Conservation (phyloP, 1,139 yeast species). For the Taphrina deformans region DNA sequence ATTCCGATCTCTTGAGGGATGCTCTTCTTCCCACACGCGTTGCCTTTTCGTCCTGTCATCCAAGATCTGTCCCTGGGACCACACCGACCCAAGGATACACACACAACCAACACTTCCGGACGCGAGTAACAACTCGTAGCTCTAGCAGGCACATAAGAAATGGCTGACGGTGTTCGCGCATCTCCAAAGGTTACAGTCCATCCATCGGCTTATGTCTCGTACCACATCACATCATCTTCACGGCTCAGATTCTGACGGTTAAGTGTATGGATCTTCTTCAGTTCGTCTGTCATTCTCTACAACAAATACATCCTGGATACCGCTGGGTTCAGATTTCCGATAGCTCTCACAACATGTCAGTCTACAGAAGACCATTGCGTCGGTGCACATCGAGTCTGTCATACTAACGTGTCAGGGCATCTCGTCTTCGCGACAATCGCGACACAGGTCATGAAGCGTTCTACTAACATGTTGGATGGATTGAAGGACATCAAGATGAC, state of each 20-base stretch:
- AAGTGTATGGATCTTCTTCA: slow-evolving; percentile 39
- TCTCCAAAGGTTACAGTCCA: slow-evolving; percentile 1
- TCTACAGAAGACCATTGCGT: background rate
- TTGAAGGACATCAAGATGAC: slow-evolving; percentile 38
- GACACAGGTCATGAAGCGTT: slow-evolving; percentile 39
- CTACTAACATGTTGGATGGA: slow-evolving; percentile 37
- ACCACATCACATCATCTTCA: no score
- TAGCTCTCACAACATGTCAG: slow-evolving; percentile 40
- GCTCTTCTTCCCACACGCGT: no score
- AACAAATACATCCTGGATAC: slow-evolving; percentile 40
- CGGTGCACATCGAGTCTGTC: no score
- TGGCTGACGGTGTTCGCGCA: background rate
- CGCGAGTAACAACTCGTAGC: no score
- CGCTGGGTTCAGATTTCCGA: slow-evolving; percentile 37
- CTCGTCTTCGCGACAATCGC: slow-evolving; percentile 40
- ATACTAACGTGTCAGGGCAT: slow-evolving; percentile 38
- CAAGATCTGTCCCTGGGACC: no score
- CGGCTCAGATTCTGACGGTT: no score
- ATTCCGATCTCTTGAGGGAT: no score
- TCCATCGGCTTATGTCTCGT: slow-evolving; percentile 24
- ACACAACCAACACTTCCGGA: no score
- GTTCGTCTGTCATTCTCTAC: slow-evolving; percentile 40
- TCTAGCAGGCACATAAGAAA: background rate
- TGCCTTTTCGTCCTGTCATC: no score
- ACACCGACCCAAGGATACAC: no score